Base-by-base conservation (phyloP, 2,329 filamentous ascomycete species). In the Ascochyta viciae-villosae region DNA sequence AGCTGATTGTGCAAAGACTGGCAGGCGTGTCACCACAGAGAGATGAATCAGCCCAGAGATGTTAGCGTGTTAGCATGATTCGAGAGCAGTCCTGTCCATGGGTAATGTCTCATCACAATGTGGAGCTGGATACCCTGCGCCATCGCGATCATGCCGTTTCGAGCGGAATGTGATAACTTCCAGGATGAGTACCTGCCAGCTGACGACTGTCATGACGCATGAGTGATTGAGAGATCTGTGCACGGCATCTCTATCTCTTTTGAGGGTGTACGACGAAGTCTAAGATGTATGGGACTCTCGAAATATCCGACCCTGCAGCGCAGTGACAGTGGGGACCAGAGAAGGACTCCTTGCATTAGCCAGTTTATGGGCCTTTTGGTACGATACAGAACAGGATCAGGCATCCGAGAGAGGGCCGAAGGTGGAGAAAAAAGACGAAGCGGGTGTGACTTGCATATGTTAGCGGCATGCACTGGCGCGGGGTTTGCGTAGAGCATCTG, bases 381-480 rank as follows among this genome's bases (percentile, higher is more conserved):
- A 50, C 26, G 9, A 39, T 56, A 51, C 53, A 51, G 31, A 15
- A 43, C 53, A 42, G 47, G 33, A 47, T 34, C 38, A 42, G 33
- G 47, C 43, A 37, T 43, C 53, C 47, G 53, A 56, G 47, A 43
- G 47, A 63, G 54, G 62, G 61, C 65, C 65, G 62, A 65, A 63
- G 60, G 64, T 62, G 65, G 65, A 64, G 57, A 41, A 56, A 27
- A 54, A 50, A 56, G 58, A 66, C 53, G 53, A 56, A 56, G 53
- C 53, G 48, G 62, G 63, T 70, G 69, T 74, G 72, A 72, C 72
- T 72, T 74, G 72, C 72, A 74, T 67, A 65, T 60, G 56, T 64
- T 73, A 73, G 71, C 66, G 66, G 61, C 63, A 60, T 62, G 61
- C 50, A 54, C 55, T 60, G 53, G 62, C 58, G 72, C 66, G 68